Evolutionary conservation across 345 rosid genomes (phyloP).

Genomic region (Salix udensis): DNA sequence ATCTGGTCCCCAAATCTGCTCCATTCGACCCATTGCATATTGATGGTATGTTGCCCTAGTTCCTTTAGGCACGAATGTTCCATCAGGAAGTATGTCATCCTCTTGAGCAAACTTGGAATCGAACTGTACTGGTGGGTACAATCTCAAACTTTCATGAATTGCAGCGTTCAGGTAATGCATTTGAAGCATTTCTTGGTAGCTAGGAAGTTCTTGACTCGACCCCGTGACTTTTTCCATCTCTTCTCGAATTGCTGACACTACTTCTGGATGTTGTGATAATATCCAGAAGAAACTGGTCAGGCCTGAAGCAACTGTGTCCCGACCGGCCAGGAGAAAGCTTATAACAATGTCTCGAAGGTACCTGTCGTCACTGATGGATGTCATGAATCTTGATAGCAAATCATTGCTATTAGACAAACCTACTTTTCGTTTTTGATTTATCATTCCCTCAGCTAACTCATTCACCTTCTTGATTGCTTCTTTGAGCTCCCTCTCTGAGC

Average conservation of each 20-base stretch:
- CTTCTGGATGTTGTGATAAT: conserved; percentile 39
- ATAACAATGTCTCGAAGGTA: conserved; percentile 43
- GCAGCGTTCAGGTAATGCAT: conserved; percentile 57
- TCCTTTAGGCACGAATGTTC: conserved; percentile 46
- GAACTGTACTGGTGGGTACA: conserved; percentile 61
- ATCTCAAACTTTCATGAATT: conserved; percentile 47
- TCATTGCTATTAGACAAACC: conserved; percentile 36
- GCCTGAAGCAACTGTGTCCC: conserved; percentile 24
- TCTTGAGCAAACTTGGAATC: conserved; percentile 51
- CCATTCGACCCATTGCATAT: conserved; percentile 70
- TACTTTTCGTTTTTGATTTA: conserved; percentile 35
- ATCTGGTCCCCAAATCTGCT: conserved; percentile 50
- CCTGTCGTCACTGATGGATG: conserved; percentile 34
- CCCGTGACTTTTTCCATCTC: conserved; percentile 22
- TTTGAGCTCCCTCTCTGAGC: conserved; percentile 51
- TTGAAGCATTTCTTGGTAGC: conserved; percentile 35
- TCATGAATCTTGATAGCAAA: conserved; percentile 58
- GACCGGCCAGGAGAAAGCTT: conserved; percentile 23
- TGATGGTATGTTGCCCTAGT: conserved; percentile 49
- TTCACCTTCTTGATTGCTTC: conserved; percentile 43
- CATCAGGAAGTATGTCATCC: conserved; percentile 57
- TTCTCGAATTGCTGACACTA: conserved; percentile 28
- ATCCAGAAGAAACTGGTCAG: conserved; percentile 52
- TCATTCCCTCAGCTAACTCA: conserved; percentile 41
- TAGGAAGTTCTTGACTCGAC: conserved; percentile 10